Base-by-base conservation (phyloP, 179 eudicot genomes). In the Corrigiola litoralis region DNA sequence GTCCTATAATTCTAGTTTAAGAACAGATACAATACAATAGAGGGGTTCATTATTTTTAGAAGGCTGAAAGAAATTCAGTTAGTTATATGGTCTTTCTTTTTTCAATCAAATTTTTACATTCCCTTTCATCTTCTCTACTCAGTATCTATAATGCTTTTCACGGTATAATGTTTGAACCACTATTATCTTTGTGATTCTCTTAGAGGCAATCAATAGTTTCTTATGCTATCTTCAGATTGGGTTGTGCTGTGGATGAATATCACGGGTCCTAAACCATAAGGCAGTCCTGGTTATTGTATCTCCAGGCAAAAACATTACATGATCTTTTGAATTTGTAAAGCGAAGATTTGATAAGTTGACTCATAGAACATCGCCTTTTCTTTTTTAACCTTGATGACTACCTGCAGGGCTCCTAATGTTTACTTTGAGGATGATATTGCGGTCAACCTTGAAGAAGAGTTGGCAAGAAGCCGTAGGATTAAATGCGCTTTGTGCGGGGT, bases 321-420 rank as follows among this genome's bases (percentile, higher is more conserved):
- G n/a, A 28, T 41, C n/a, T 13, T 9, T 25, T 25, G 25, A 29
- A 40, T 23, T 17, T 33, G 14, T 2, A 33, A 52, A 11, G 45
- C 36, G 33, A 55, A 27, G 5, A 17, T 24, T 10, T 45, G 21
- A 33, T 23, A 21, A 4, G 37, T 31, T 50, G 60, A 42, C 17
- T 32, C 44, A 45, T 13, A 11, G 27, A 46, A 45, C 24, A 45
- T 34, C 37, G 40, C 33, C 23, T 1, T 47, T 41, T 50, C 21
- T 12, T 14, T 0, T 40, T 37, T 38, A 14, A 58, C 49, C 21
- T 46, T 55, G n/a, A n/a, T 40, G 45, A 24, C 9, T 29, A 55
- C 38, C 9, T 69, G 71, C 80, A 94, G 99, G 99, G 95, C 97
- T 38, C 97, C 99, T 37, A 88, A 94, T 79, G 96, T 94, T 54